phyloP scores from a whole-genome alignment of 2,329 filamentous ascomycete species.

The Venturia nashicola region DNA sequence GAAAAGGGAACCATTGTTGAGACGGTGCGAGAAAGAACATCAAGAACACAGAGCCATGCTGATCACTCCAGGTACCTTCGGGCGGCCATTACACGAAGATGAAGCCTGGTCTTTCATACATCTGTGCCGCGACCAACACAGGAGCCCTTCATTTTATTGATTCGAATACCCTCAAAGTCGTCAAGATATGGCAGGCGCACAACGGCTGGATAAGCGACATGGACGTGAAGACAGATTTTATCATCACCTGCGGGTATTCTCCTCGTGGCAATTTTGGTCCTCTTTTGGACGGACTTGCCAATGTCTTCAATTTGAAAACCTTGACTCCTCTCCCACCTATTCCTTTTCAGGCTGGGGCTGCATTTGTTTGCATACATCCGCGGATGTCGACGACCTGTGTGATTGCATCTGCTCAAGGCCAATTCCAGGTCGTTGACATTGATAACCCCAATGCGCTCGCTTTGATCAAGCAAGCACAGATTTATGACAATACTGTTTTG shows the following conservation, averaged over 20 bases:
- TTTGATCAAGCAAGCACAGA: constrained; percentile 63
- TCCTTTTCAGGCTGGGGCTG: constrained; percentile 81
- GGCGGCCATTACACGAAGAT: constrained; percentile 78
- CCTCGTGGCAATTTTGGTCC: constrained; percentile 66
- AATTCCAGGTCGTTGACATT: constrained; percentile 91
- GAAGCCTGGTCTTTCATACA: constrained; percentile 73
- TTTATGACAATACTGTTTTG: constrained; percentile 52
- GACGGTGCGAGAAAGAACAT: constrained; percentile 19
- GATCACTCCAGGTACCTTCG: constrained; percentile 45
- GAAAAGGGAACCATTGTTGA: constrained; percentile 38
- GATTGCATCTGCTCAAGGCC: constrained; percentile 80
- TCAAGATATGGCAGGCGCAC: constrained; percentile 86
- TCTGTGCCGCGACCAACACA: constrained; percentile 77
- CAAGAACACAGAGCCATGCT: constrained; percentile 19
- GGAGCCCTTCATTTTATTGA: constrained; percentile 82
- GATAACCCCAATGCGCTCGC: constrained; percentile 86
- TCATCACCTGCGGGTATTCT: constrained; percentile 91
- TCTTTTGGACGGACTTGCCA: constrained; percentile 84
- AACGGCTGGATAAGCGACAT: constrained; percentile 85
- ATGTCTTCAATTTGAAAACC: constrained; percentile 91
- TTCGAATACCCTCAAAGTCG: constrained; percentile 59
- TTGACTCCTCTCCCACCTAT: constrained; percentile 80
- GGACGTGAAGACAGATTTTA: constrained; percentile 89
- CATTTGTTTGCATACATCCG: constrained; percentile 93
- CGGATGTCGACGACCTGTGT: constrained; percentile 91